Conservation (phyloP, 2,329 filamentous ascomycete species). For the Colletotrichum sp. region DNA sequence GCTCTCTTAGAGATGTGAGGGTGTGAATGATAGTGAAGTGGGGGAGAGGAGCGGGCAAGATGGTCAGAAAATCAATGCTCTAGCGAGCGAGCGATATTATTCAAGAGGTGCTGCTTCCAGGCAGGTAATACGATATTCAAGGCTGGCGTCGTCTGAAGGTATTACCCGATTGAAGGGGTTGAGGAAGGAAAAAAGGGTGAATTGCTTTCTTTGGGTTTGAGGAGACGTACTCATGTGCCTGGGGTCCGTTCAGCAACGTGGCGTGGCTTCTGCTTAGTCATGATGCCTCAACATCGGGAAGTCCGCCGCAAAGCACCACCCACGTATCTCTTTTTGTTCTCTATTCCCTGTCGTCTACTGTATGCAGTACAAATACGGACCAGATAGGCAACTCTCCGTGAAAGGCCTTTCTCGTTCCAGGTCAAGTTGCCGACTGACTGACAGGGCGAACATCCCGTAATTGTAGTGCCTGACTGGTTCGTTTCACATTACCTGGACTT, state of each 20-base stretch:
- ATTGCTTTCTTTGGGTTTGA: not conserved
- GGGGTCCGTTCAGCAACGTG: constrained; percentile 15
- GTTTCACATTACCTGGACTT: not conserved
- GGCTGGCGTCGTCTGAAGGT: constrained; percentile 20
- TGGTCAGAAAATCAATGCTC: not conserved
- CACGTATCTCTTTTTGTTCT: not conserved
- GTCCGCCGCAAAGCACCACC: not conserved
- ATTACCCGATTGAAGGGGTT: constrained; percentile 13
- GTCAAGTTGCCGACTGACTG: not conserved
- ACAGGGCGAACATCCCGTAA: not conserved
- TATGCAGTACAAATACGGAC: not conserved
- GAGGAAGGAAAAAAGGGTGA: not conserved
- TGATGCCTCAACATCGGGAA: not conserved
- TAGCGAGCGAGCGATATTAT: constrained; percentile 10
- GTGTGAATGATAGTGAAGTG: not conserved
- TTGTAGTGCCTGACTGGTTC: not conserved
- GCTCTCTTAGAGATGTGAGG: not conserved
- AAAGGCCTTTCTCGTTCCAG: not conserved
- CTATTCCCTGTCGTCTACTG: not conserved
- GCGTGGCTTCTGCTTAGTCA: constrained; percentile 18
- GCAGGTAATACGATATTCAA: constrained; percentile 22
- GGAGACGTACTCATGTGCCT: constrained; percentile 2
- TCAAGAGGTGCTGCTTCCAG: constrained; percentile 20
- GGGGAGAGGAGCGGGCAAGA: not conserved
- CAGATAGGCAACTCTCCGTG: not conserved